A percentile compares a stretch with the other conserved stretches of the same genome.
These are phyloP conservation scores for Mortierella sp. DNA, from an alignment of 371 early-diverging fungal genomes.

Conservation along the genomic window DNA sequence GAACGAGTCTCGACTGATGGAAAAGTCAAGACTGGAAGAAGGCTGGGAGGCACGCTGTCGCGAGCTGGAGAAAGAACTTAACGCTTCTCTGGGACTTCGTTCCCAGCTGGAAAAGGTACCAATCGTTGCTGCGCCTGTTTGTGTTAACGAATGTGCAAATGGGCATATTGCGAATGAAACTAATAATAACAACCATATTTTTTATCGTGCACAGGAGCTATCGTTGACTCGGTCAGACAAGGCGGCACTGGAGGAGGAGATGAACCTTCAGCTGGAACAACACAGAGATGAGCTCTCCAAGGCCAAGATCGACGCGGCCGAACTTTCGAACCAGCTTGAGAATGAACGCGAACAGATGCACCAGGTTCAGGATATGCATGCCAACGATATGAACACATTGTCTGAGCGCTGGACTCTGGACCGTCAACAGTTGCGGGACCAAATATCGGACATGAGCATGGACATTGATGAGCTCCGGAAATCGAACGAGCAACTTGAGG, in stretches of 20 bases:
- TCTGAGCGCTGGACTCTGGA: constrained; percentile 55
- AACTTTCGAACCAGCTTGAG: constrained; percentile 30
- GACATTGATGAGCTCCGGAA: constrained; percentile 30
- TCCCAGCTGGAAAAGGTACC: constrained; percentile 37
- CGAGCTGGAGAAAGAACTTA: constrained; percentile 43
- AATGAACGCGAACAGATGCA: constrained; percentile 28
- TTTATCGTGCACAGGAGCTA: constrained; percentile 24
- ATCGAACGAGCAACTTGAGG: constrained; percentile 29
- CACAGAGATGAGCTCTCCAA: constrained; percentile 43
- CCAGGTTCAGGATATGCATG: constrained; percentile 31
- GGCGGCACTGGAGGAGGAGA: constrained; percentile 23
- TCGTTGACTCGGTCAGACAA: constrained; percentile 24
- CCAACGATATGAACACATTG: constrained; percentile 46
- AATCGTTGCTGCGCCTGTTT: no score
- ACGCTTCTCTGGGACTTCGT: constrained; percentile 22
- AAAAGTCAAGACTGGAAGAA: constrained; percentile 38
- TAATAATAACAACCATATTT: neutral
- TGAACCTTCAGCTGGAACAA: constrained; percentile 34
- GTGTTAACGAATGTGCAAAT: neutral
- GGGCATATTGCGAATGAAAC: neutral
- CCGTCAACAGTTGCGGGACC: constrained; percentile 28
- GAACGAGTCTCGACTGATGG: constrained; percentile 37
- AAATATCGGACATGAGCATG: constrained; percentile 19
- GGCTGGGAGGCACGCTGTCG: constrained; percentile 38
- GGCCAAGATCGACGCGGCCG: constrained; percentile 34